phyloP scores from a whole-genome alignment of 108 stramenopile species.

The Cyclotella sp. region DNA sequence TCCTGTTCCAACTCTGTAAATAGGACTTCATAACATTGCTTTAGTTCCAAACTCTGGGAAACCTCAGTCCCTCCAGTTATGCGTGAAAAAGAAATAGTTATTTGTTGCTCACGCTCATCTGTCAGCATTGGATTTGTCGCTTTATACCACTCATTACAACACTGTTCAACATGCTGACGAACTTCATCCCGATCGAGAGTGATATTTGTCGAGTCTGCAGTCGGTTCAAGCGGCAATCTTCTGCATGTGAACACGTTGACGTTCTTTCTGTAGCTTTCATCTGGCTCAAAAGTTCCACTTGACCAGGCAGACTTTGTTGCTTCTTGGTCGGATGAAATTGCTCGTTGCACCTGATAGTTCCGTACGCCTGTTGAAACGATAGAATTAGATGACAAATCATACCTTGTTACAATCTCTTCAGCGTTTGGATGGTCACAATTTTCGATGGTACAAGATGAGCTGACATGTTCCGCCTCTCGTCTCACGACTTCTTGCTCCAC shows the following conservation, averaged over 20 bases:
- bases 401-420: slow-evolving; percentile 1
- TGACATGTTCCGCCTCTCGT: slow-evolving; percentile 67
- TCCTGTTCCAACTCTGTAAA: slow-evolving; percentile 83
- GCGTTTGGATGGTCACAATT: background rate
- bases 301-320: slow-evolving; percentile 49
- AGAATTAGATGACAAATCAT: background rate
- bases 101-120: slow-evolving; percentile 44
- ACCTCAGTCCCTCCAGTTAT: slow-evolving; percentile 6
- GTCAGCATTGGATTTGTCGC: slow-evolving; percentile 75
- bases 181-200: slow-evolving; percentile 55
- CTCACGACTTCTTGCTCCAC: slow-evolving; percentile 60
- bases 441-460: too few species aligned
- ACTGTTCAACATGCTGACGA: slow-evolving; percentile 59
- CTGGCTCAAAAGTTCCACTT: slow-evolving; percentile 50
- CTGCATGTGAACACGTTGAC: slow-evolving; percentile 65
- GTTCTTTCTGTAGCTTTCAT: slow-evolving; percentile 55
- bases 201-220: background rate
- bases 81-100: slow-evolving; percentile 47
- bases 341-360: background rate
- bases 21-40: slow-evolving; percentile 59
- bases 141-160: slow-evolving; percentile 75
- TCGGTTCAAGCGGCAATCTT: background rate
- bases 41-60: slow-evolving; percentile 31
- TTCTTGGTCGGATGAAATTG: background rate
- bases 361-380: slow-evolving; percentile 2